These are phyloP conservation scores for Paecilomyces sp. DNA, from an alignment of 2,329 filamentous ascomycete species.

Conservation along the genomic window DNA sequence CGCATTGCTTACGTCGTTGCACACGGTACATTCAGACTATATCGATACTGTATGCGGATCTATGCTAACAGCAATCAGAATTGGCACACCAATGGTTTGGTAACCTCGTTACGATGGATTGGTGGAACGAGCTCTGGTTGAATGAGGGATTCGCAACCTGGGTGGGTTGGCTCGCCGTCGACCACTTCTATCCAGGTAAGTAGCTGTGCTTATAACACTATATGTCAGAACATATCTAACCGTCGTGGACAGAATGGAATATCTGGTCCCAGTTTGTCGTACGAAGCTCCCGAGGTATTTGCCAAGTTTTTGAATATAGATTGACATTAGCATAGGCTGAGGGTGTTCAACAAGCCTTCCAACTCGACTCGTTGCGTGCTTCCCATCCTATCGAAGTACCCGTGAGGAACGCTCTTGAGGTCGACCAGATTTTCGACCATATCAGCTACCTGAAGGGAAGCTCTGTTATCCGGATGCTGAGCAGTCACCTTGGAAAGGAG, in stretches of 20 bases:
- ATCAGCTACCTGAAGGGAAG: constrained; percentile 97
- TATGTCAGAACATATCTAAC: constrained; percentile 10
- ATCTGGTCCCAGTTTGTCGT: constrained; percentile 95
- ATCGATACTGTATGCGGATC: not conserved
- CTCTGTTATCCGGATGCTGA: constrained; percentile 94
- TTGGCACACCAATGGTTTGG: constrained; percentile 96
- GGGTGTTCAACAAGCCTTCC: constrained; percentile 84
- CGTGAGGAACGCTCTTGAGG: constrained; percentile 85
- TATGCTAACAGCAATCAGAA: constrained; percentile 42
- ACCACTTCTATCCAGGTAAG: constrained; percentile 74
- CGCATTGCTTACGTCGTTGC: constrained; percentile 94
- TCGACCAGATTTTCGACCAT: constrained; percentile 95
- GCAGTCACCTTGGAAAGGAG: constrained; percentile 78
- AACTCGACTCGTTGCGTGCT: constrained; percentile 79
- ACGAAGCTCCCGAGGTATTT: constrained; percentile 52
- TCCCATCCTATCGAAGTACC: constrained; percentile 96
- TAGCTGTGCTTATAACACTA: not conserved
- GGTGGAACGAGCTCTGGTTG: constrained; percentile 90
- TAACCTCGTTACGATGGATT: constrained; percentile 93
- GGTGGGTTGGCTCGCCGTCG: constrained; percentile 91
- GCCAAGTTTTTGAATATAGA: constrained; percentile 22
- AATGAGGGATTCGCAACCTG: constrained; percentile 97
- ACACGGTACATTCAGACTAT: constrained; percentile 47
- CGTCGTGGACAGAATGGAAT: constrained; percentile 64
- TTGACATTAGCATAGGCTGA: constrained; percentile 58